Conservation (phyloP, 768 basidiomycete species). For the Macrolepiota dolichaula region DNA sequence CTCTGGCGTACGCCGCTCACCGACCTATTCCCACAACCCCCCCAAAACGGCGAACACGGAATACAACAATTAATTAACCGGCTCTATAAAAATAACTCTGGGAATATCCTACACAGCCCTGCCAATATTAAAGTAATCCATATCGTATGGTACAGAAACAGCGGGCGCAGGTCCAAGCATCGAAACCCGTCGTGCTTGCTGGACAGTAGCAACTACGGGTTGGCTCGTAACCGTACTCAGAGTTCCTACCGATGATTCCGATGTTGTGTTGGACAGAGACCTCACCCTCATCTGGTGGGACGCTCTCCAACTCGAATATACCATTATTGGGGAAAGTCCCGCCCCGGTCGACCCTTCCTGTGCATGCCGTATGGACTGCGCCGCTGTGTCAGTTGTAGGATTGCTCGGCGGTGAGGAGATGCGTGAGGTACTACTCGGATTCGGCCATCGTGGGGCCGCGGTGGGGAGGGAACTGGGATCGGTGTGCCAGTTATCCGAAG, state of each 20-base stretch:
- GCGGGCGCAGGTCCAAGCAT: background rate
- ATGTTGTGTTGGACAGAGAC: background rate
- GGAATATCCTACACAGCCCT: background rate
- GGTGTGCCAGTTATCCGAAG: background rate
- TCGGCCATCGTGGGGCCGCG: background rate
- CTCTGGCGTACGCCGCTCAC: background rate
- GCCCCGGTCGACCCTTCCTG: background rate
- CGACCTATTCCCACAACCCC: background rate
- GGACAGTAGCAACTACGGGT: background rate
- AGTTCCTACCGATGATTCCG: background rate
- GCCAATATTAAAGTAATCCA: background rate
- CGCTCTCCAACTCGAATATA: background rate
- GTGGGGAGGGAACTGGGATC: background rate
- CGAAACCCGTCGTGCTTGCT: constrained; percentile 1
- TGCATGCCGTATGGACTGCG: background rate
- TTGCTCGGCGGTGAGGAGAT: background rate
- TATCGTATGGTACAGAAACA: background rate
- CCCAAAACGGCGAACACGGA: background rate
- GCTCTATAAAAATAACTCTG: background rate
- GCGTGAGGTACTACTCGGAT: background rate
- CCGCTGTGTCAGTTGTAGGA: background rate
- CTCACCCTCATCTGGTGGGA: background rate
- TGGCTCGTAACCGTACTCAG: background rate
- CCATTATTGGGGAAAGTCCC: background rate
- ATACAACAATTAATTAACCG: background rate